A percentile compares a stretch with the other conserved stretches of the same genome.
Conservation (phyloP, 345 rosid species). For the Bretschneidera sinensis region DNA sequence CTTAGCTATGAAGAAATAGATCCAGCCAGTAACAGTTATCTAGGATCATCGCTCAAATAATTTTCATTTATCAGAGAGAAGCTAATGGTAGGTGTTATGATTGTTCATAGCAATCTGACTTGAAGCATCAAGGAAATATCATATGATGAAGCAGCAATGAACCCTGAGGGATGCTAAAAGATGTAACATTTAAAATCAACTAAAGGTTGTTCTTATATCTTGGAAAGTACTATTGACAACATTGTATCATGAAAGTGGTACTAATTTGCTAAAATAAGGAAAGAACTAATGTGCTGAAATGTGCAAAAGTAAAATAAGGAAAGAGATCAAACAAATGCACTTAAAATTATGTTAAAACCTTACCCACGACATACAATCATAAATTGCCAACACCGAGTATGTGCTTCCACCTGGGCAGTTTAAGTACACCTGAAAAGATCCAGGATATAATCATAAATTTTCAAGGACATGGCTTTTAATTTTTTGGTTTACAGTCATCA, state of each 20-base stretch:
- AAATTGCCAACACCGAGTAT: conserved; percentile 80
- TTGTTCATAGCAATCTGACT: no score
- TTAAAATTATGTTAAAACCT: conserved; percentile 15
- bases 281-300: background rate
- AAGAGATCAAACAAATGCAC: conserved; percentile 1
- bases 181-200: no score
- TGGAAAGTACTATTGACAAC: no score
- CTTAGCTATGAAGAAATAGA: background rate
- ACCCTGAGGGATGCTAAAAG: no score
- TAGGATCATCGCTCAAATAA: no score
- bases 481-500: background rate
- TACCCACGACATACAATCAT: conserved; percentile 98
- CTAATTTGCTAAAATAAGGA: background rate
- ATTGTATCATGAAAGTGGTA: no score
- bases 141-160: no score
- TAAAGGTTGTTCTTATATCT: no score
- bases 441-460: conserved; percentile 13
- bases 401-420: conserved; percentile 96
- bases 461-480: background rate
- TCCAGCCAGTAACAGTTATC: background rate
- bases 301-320: background rate
- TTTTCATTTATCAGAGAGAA: no score
- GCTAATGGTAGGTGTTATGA: no score
- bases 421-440: conserved; percentile 56
- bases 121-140: no score